Evolutionary conservation across 2,329 filamentous ascomycete species (phyloP).

Genomic region (Aspergillaceae sp.): DNA sequence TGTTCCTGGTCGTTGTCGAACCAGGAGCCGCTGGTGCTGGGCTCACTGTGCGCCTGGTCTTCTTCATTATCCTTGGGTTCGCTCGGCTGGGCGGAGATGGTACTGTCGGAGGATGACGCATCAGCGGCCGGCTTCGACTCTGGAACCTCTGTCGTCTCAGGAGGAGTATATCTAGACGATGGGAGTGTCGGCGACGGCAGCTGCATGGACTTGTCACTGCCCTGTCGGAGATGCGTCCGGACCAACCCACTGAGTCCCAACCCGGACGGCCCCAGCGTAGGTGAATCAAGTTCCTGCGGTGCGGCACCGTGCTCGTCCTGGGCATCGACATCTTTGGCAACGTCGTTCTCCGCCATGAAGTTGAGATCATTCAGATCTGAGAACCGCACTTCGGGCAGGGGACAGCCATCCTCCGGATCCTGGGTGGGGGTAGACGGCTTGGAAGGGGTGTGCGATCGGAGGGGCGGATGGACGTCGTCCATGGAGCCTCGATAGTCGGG

Average conservation of each 20-base stretch:
- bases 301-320: constrained; percentile 4
- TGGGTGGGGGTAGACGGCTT: constrained; percentile 21
- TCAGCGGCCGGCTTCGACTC: background rate
- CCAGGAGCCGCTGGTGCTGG: constrained; percentile 13
- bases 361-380: constrained; percentile 33
- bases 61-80: background rate
- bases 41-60: background rate
- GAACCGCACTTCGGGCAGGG: constrained; percentile 28
- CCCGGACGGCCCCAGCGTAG: constrained; percentile 60
- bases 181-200: constrained; percentile 34
- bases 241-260: constrained; percentile 70
- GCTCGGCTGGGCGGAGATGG: background rate
- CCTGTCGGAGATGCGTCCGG: constrained; percentile 70
- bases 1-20: constrained; percentile 31
- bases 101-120: background rate
- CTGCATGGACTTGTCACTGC: constrained; percentile 71
- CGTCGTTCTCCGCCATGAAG: constrained; percentile 30
- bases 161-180: constrained; percentile 3
- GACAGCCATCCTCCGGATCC: constrained; percentile 17
- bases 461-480: constrained; percentile 23
- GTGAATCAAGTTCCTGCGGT: constrained; percentile 54
- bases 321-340: constrained; percentile 4
- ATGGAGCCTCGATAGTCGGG: no score
- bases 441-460: constrained; percentile 27
- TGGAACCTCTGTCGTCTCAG: background rate